Conservation (phyloP, 768 basidiomycete genomes). For the Lactarius sanguifluus region DNA sequence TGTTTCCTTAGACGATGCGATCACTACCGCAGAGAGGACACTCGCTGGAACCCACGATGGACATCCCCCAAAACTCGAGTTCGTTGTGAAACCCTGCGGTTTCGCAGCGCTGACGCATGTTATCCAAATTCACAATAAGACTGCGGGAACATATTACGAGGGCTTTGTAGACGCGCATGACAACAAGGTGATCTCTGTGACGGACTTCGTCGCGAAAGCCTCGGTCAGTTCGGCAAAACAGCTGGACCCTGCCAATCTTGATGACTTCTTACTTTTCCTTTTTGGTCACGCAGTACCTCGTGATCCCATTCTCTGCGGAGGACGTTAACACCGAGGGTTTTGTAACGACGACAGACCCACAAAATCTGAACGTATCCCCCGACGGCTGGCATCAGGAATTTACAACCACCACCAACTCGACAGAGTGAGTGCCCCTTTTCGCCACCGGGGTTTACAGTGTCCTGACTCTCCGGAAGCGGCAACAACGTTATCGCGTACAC, state of each 20-base stretch:
- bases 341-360: conserved; percentile 49
- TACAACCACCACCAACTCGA: conserved; percentile 37
- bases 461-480: conserved; percentile 29
- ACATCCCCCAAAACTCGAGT: conserved; percentile 42
- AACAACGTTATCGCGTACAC: conserved; percentile 44
- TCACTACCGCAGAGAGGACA: conserved; percentile 40
- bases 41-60: conserved; percentile 45
- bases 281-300: conserved; percentile 40
- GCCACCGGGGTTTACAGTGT: too few species aligned
- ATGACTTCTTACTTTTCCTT: background rate
- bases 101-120: conserved; percentile 42
- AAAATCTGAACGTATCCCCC: conserved; percentile 56
- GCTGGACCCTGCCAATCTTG: background rate
- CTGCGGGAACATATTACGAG: conserved; percentile 51
- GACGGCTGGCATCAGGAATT: conserved; percentile 53
- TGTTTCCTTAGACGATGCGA: conserved; percentile 39
- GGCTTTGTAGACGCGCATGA: conserved; percentile 58
- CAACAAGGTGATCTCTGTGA: conserved; percentile 50
- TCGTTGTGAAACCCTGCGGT: conserved; percentile 42
- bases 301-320: conserved; percentile 45
- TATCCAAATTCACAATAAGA: conserved; percentile 45
- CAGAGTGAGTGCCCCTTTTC: conserved; percentile 25
- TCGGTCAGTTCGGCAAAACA: conserved; percentile 37
- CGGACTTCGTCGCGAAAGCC: conserved; percentile 51
- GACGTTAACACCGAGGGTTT: conserved; percentile 49